Percentiles rank a stretch among this genome's conserved stretches.
phyloP scores from a whole-genome alignment of 768 basidiomycete genomes.

The Agaricus bisporus region DNA sequence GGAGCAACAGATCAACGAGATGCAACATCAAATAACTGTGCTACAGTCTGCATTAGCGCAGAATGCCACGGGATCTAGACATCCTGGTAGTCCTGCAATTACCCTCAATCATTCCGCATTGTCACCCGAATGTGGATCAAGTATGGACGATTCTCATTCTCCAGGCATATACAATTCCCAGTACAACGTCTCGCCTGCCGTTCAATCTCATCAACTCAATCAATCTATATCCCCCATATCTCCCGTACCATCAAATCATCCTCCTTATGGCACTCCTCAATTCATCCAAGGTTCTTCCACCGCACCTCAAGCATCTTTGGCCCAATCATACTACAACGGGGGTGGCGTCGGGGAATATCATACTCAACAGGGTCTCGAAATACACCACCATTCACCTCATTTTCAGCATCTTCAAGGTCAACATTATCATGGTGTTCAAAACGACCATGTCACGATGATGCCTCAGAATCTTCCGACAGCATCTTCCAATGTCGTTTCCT shows the following conservation, averaged over 20 bases:
- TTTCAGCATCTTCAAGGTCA: slow-evolving; percentile 20
- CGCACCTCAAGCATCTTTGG: slow-evolving; percentile 15
- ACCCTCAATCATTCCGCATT: background rate
- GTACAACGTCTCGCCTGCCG: slow-evolving; percentile 22
- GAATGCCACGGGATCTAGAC: background rate
- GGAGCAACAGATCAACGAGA: slow-evolving; percentile 12
- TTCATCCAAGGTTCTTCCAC: slow-evolving; percentile 35
- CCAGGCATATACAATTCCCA: slow-evolving; percentile 25
- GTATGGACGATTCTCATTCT: slow-evolving; percentile 5
- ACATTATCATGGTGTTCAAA: slow-evolving; percentile 9
- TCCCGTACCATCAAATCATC: slow-evolving; percentile 16
- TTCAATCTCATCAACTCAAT: slow-evolving; percentile 20
- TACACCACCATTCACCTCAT: slow-evolving; percentile 20
- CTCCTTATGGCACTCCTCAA: slow-evolving; percentile 22
- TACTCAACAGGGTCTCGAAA: slow-evolving; percentile 15
- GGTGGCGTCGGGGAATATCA: slow-evolving; percentile 9
- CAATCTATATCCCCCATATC: slow-evolving; percentile 33
- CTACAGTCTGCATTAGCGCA: slow-evolving; percentile 10
- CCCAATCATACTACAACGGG: slow-evolving; percentile 4
- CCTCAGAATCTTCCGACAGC: background rate
- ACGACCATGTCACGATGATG: slow-evolving; percentile 12
- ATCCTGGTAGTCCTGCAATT: background rate
- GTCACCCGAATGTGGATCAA: slow-evolving; percentile 9
- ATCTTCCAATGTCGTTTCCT: background rate
- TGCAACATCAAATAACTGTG: slow-evolving; percentile 15